phyloP scores from a whole-genome alignment of 2,329 filamentous ascomycete genomes.

The Alternaria postmessia region DNA sequence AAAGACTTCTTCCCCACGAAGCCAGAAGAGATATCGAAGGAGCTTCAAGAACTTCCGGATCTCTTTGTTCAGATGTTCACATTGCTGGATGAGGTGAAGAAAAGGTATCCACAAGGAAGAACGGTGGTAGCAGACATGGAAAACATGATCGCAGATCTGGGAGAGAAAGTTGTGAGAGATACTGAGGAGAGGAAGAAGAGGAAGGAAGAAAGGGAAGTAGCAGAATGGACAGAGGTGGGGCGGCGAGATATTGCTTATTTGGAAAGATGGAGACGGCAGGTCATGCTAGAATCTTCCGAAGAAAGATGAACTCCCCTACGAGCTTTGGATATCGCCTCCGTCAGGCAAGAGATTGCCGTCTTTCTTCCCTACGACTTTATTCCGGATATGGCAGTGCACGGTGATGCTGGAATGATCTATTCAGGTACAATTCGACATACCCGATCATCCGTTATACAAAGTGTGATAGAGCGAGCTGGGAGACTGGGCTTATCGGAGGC shows the following conservation, averaged over 20 bases:
- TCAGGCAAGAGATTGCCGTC: background rate
- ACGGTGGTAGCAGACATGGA: background rate
- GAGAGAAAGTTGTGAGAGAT: background rate
- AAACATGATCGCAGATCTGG: background rate
- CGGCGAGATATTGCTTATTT: background rate
- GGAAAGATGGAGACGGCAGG: too few species aligned
- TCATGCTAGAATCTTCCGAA: background rate
- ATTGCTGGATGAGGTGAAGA: background rate
- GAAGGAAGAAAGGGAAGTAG: background rate
- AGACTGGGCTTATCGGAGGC: background rate
- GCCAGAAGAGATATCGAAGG: background rate
- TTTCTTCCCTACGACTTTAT: background rate
- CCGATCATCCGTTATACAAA: background rate
- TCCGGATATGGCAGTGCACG: background rate
- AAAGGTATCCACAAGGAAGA: slow-evolving; percentile 2
- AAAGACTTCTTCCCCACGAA: background rate
- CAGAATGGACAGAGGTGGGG: background rate
- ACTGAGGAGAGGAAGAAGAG: background rate
- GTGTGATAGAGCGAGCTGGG: background rate
- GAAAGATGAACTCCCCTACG: background rate
- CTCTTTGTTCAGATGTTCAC: background rate
- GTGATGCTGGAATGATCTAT: background rate
- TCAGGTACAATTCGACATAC: background rate
- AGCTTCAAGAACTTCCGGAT: background rate
- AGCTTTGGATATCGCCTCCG: background rate